Percentiles rank a stretch among this genome's conserved stretches.
Evolutionary conservation across 2,329 filamentous ascomycete species (phyloP).

Genomic region (Botrytis medusae): DNA sequence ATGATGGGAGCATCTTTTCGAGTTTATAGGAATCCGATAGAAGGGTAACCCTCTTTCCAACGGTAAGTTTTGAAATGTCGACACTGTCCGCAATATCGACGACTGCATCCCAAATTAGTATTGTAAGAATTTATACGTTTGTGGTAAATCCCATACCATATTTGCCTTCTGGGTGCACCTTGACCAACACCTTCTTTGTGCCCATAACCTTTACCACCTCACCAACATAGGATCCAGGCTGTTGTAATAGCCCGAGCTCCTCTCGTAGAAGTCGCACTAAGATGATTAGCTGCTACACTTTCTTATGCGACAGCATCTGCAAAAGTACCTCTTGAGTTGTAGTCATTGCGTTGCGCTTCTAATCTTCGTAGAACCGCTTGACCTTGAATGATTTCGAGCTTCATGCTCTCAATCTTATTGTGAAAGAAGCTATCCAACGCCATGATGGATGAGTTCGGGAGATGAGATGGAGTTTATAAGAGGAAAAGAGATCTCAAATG

Average conservation of each 20-base stretch:
- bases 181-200: conserved; percentile 98
- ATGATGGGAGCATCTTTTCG: conserved; percentile 97
- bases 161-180: conserved; percentile 99
- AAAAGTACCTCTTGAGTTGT: conserved; percentile 74
- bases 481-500: too few relatives aligned
- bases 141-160: conserved; percentile 65
- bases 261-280: conserved; percentile 85
- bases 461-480: not conserved
- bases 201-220: conserved; percentile 99
- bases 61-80: conserved; percentile 91
- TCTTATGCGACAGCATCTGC: not conserved
- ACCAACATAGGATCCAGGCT: conserved; percentile 96
- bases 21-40: conserved; percentile 98
- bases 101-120: conserved; percentile 53
- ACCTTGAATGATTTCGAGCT: conserved; percentile 99
- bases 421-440: conserved; percentile 99
- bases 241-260: conserved; percentile 92
- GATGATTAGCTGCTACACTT: conserved; percentile 28
- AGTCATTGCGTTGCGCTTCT: conserved; percentile 97
- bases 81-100: conserved; percentile 94
- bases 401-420: conserved; percentile 99
- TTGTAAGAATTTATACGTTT: too few relatives aligned
- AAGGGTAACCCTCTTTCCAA: conserved; percentile 95
- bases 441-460: conserved; percentile 59
- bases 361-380: conserved; percentile 92